Conservation (phyloP, 495 filamentous ascomycete species). For the Clavariopsis aquatica region DNA sequence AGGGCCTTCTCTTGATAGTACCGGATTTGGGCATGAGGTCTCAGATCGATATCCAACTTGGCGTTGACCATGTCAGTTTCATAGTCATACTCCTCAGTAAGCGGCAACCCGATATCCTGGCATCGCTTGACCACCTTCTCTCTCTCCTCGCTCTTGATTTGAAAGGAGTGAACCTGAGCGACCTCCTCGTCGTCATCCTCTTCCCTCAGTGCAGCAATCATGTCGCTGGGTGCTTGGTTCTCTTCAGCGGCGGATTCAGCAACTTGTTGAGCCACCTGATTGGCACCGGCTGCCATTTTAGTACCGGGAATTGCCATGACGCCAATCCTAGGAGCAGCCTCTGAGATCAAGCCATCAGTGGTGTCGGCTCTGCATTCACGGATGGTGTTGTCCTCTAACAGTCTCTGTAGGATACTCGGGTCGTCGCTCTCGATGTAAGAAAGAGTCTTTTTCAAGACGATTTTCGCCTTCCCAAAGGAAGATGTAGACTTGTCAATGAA, state of each 20-base stretch:
- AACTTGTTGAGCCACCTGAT: slow-evolving; percentile 55
- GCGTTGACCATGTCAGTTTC: slow-evolving; percentile 88
- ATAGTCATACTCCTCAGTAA: slow-evolving; percentile 97
- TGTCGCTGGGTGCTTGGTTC: slow-evolving; percentile 49
- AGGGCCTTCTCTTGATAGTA: slow-evolving; percentile 95
- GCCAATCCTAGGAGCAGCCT: slow-evolving; percentile 83
- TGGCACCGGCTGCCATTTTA: slow-evolving; percentile 82
- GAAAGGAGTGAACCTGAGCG: slow-evolving; percentile 90
- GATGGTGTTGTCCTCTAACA: slow-evolving; percentile 74
- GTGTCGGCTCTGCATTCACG: slow-evolving; percentile 63
- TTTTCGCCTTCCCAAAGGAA: slow-evolving; percentile 92
- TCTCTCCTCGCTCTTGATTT: slow-evolving; percentile 75
- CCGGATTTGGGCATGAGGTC: slow-evolving; percentile 79
- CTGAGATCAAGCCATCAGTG: slow-evolving; percentile 70
- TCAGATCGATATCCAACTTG: slow-evolving; percentile 87
- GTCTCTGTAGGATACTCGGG: slow-evolving; percentile 75
- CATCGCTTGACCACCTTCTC: slow-evolving; percentile 89
- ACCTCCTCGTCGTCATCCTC: slow-evolving; percentile 89
- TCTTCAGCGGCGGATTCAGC: slow-evolving; percentile 33
- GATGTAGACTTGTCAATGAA: slow-evolving; percentile 84
- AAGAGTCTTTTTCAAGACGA: slow-evolving; percentile 89
- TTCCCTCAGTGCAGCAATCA: slow-evolving; percentile 62
- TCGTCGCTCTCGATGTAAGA: slow-evolving; percentile 93
- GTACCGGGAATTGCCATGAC: slow-evolving; percentile 92
- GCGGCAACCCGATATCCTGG: slow-evolving; percentile 79